A percentile compares a stretch with the other conserved stretches of the same genome.
These are phyloP conservation scores for Colletotrichum cereale DNA, from an alignment of 2,329 filamentous ascomycete species.

Conservation along the genomic window DNA sequence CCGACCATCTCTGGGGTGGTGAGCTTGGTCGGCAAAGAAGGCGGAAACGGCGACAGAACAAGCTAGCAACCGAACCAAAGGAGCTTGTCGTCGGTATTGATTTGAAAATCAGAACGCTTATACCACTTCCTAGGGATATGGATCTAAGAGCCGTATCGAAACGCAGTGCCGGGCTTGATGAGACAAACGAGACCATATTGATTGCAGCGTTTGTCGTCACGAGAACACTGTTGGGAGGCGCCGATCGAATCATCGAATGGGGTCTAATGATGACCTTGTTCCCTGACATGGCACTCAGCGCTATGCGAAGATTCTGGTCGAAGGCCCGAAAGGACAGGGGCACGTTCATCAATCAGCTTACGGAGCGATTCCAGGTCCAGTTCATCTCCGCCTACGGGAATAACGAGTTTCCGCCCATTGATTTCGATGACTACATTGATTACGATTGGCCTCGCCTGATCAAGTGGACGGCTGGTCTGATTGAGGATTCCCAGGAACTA, in stretches of 20 bases:
- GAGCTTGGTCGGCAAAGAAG: conserved; percentile 32
- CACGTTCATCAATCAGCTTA: conserved; percentile 67
- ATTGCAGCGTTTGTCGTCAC: conserved; percentile 71
- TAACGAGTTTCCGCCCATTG: conserved; percentile 69
- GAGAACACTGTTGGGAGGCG: conserved; percentile 69
- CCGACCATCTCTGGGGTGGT: conserved; percentile 37
- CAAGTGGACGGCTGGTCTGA: conserved; percentile 66
- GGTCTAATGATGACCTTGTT: conserved; percentile 69
- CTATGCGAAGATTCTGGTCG: conserved; percentile 68
- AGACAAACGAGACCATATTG: conserved; percentile 47
- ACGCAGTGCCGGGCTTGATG: conserved; percentile 29
- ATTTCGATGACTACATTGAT: conserved; percentile 71
- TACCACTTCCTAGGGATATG: conserved; percentile 30
- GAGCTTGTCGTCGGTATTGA: conserved; percentile 37
- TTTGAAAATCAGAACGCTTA: conserved; percentile 34
- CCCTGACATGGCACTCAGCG: conserved; percentile 63
- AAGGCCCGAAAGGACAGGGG: conserved; percentile 63
- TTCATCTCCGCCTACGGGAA: conserved; percentile 76
- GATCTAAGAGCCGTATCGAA: conserved; percentile 30
- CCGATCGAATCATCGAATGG: conserved; percentile 71
- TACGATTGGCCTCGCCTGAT: conserved; percentile 79
- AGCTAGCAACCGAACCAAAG: conserved; percentile 12
- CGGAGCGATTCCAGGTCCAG: conserved; percentile 72
- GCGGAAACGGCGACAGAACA: conserved; percentile 35
- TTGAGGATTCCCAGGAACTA: conserved; percentile 58